Percentiles rank a stretch among this genome's conserved stretches.
Conservation (phyloP, 2,329 filamentous ascomycete species). For the Arthrobotrys sphaeroides region DNA sequence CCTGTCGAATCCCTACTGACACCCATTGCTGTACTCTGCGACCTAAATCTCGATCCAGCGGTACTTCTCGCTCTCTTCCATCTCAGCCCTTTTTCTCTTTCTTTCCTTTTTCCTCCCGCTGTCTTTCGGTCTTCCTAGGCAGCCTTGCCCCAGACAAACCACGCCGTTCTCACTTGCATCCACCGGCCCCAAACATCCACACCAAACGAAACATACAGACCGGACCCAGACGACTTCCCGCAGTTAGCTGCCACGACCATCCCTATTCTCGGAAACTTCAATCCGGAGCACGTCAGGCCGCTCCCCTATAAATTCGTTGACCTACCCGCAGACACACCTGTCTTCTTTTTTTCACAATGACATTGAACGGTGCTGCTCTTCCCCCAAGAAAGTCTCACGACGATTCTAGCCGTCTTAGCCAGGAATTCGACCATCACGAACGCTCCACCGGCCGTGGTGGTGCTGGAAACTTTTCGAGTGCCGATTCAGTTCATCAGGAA, state of each 20-base stretch:
- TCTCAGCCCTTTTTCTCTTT: too few species aligned
- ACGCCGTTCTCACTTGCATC: slow-evolving; percentile 51
- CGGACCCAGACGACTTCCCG: slow-evolving; percentile 12
- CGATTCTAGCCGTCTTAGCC: slow-evolving; percentile 34
- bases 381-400: slow-evolving; percentile 42
- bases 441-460: slow-evolving; percentile 57
- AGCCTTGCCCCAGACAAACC: slow-evolving; percentile 30
- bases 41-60: background rate
- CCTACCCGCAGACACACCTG: slow-evolving; percentile 29
- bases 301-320: slow-evolving; percentile 33
- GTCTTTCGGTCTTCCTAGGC: slow-evolving; percentile 16
- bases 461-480: slow-evolving; percentile 65
- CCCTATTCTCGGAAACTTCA: slow-evolving; percentile 29
- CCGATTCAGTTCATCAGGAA: slow-evolving; percentile 59
- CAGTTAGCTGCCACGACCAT: slow-evolving; percentile 27
- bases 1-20: background rate
- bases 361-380: slow-evolving; percentile 46
- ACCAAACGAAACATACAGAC: slow-evolving; percentile 34
- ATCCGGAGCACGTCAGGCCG: slow-evolving; percentile 14
- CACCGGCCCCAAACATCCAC: background rate
- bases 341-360: slow-evolving; percentile 39
- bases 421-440: slow-evolving; percentile 40
- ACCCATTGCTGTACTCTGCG: background rate
- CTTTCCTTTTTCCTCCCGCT: slow-evolving; percentile 1
- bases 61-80: background rate